A percentile compares a stretch with the other conserved stretches of the same genome.
phyloP scores from a whole-genome alignment of 176 grass and related monocot species.

The Carex parvula region DNA sequence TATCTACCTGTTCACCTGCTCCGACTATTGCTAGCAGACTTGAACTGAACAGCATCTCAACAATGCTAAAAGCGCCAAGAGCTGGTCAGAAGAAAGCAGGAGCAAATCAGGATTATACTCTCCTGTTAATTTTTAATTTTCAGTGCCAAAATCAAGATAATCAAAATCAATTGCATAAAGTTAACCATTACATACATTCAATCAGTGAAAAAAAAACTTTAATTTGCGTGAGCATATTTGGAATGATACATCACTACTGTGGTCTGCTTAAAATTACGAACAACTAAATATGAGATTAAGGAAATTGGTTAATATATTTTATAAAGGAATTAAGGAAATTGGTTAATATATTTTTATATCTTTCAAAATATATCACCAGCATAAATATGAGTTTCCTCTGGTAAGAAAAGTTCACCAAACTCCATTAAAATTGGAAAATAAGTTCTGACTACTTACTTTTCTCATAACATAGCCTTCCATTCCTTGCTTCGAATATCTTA shows the following conservation, averaged over 20 bases:
- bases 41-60: slow-evolving; percentile 75
- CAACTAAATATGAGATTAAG: too few relatives aligned
- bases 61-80: slow-evolving; percentile 71
- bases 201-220: not conserved
- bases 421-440: not conserved
- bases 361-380: not conserved
- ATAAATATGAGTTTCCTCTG: not conserved
- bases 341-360: not conserved
- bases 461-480: slow-evolving; percentile 56
- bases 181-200: not conserved
- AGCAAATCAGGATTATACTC: not conserved
- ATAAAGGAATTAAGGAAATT: not conserved
- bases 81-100: slow-evolving; percentile 32
- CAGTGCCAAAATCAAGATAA: not conserved
- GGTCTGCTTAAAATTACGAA: not conserved
- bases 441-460: slow-evolving; percentile 39
- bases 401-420: not conserved
- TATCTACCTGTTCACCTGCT: slow-evolving; percentile 72
- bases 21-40: slow-evolving; percentile 83
- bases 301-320: not conserved
- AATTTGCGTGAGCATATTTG: not conserved
- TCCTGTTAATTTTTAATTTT: not conserved
- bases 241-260: not conserved
- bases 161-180: not conserved
- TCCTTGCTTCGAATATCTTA: slow-evolving; percentile 75